Conservation (phyloP, 2,329 filamentous ascomycete species). For the Chaetomiaceae sp. region DNA sequence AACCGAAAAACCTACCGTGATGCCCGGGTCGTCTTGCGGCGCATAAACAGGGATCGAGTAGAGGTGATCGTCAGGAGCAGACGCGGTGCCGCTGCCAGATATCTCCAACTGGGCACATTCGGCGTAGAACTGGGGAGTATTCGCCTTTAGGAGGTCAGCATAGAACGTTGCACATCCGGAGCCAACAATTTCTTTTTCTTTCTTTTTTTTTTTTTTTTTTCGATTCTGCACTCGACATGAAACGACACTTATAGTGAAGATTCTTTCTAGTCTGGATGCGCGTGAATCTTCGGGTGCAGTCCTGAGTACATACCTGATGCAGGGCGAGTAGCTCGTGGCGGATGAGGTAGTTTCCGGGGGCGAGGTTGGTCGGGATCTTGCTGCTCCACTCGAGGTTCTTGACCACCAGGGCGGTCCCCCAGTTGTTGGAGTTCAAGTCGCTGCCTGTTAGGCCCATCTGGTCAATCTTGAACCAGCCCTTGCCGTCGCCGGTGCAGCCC, state of each 20-base stretch:
- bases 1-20: conserved; percentile 34
- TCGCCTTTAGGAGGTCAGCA: too few species aligned
- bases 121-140: conserved; percentile 47
- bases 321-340: conserved; percentile 53
- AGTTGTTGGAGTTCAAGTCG: conserved; percentile 10
- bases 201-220: too few species aligned
- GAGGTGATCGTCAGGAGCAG: conserved; percentile 38
- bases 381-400: conserved; percentile 40
- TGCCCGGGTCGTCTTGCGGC: conserved; percentile 43
- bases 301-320: too few species aligned
- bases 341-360: conserved; percentile 51
- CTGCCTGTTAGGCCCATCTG: conserved; percentile 38
- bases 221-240: too few species aligned
- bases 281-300: too few species aligned
- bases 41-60: conserved; percentile 43
- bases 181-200: too few species aligned
- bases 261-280: too few species aligned
- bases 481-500: conserved; percentile 46
- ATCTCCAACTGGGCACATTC: conserved; percentile 52
- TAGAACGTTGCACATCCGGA: too few species aligned
- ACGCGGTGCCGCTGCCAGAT: conserved; percentile 42
- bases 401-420: conserved; percentile 7
- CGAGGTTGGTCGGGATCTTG: conserved; percentile 44
- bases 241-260: too few species aligned
- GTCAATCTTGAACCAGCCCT: conserved; percentile 57